Evolutionary conservation across 495 filamentous ascomycete genomes (phyloP), one percentile per base, ranked within the genome.

Genomic region (Paragyromitra xinjiangensis): DNA sequence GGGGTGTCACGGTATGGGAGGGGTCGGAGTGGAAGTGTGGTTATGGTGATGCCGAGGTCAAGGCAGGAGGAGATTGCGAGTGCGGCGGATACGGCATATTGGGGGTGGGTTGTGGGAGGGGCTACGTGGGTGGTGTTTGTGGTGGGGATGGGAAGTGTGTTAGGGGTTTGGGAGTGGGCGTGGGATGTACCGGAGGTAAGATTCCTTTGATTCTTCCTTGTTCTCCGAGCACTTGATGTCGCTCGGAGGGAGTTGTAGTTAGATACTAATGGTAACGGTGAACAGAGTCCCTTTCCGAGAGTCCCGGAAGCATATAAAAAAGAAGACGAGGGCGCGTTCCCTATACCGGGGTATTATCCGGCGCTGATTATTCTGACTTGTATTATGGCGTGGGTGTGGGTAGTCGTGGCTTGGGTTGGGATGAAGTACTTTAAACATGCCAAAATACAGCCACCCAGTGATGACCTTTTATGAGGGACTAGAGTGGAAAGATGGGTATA

Each of bases 401-500:
- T 98, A 40, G 89, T 95, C 42, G 90, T 96, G 69, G 96, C 96
- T 14, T 99, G 95, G 95, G 89, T 97, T 22, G 95, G 95, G 4
- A 98, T 99, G 95, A 99, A 99, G 84, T 98, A 98, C 84, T 99
- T 99, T 81, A 91, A 93, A 81, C 95, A 99, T 88, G 95, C 95
- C 6, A 95, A 97, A 84, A 96, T 98, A 79, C 81, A 83, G 68
- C 73, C 73, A 0, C n/a, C 70, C 3, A 75, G 74, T 14, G 77
- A 79, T 56, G 75, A 79, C 62, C 63, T 77, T n/a, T 50, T 59
- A 24, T 71, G 22, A 71, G 8, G 1, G 42, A 6, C 7, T 19
- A 48, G n/a, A 6, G n/a, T 4, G n/a, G 16, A 16, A 19, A 51
- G 1, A 16, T 6, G n/a, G 19, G 63, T 24, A 55, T 48, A 53